Base-by-base conservation (phyloP, 1,139 yeast genomes). In the Yamadazyma aaseri region DNA sequence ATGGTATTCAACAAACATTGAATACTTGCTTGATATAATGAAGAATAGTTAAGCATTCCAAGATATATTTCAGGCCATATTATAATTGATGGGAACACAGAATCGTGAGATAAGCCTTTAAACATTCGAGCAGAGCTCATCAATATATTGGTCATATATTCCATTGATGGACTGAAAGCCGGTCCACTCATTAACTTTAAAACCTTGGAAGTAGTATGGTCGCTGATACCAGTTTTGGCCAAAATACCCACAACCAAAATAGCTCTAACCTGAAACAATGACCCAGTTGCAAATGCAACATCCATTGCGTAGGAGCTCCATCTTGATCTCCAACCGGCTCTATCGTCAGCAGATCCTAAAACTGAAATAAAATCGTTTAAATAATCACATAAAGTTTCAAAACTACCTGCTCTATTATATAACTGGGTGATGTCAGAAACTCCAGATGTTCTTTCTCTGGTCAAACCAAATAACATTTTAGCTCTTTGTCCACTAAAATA, bases 391-490 rank as follows among this genome's bases (percentile, higher is more conserved):
- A 86, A 72, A 11, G 76, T 67, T 42, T 86, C 90, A 47, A 86
- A 70, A 17, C 79, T 77, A 26, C 61, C 59, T 0, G 73, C 65
- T 31, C 65, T 58, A 32, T 78, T 74, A 26, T 73, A 69, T 34
- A 76, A 68, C 41, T 69, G 76, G 20, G 55, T 55, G 3, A 57
- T 44, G 35, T 63, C 71, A 1, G 53, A 44, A 3, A 51, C 43
- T 1, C 47, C 40, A 4, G 53, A 31, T 12, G 71, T 60, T 29
- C 68, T 67, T 26, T 82, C 90, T 46, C 87, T 78, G n/a, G 81
- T 79, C 42, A 86, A 65, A 0, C 96, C 96, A 60, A 86, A 86
- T 41, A 86, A 63, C 68, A 85, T 74, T 46, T 77, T 79, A 3
- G 86, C 82, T 50, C 90, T 72, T 36, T 84, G 86, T 8, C 86